Base-by-base conservation (phyloP, 1,139 yeast species). In the Magnusiomyces paraingens region DNA sequence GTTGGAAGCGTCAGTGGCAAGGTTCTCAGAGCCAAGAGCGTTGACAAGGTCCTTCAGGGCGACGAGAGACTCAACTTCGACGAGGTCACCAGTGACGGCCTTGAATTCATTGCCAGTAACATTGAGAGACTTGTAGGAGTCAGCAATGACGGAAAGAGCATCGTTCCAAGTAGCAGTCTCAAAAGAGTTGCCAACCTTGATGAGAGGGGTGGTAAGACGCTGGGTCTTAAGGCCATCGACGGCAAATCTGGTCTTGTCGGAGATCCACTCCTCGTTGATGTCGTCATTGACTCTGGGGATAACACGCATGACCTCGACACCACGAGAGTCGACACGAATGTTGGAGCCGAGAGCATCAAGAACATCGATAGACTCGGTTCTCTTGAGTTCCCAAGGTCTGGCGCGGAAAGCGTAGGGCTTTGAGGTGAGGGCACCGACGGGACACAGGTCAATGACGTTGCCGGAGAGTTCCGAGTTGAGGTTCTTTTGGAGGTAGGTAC, bases 361-460 rank as follows among this genome's bases (percentile, higher is more conserved):
- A 32, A 88, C 95, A 71, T 88, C 96, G 65, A 88, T 81, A 53
- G 93, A 79, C 72, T 88, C 96, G 52, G 95, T 86, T 77, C 88
- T 83, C 76, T 87, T 88, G 69, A 88, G 80, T 73, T 88, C 96
- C 96, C 96, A 88, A 46, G 96, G 95, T 71, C 96, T 82, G 18
- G 95, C 95, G 69, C 82, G 84, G 77, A 88, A 88, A 22, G 95
- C 91, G 66, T 88, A 87, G 45, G 96, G 96, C 72, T 88, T 88
- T 36, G 90, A 83, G 49, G 95, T 87, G 66, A 88, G 81, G 2
- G 96, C 96, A 65, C 96, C 96, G 59, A 88, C 96, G 40, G 96
- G 96, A 74, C 96, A 88, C 64, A 88, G 78, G 69, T 88, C 96
- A 63, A 88, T 81, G 62, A 88, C 84, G 73, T 88, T 88, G 68